A percentile compares a stretch with the other conserved stretches of the same genome.
phyloP scores from a whole-genome alignment of 148 eudicot genomes.

The Bassia scoparia region DNA sequence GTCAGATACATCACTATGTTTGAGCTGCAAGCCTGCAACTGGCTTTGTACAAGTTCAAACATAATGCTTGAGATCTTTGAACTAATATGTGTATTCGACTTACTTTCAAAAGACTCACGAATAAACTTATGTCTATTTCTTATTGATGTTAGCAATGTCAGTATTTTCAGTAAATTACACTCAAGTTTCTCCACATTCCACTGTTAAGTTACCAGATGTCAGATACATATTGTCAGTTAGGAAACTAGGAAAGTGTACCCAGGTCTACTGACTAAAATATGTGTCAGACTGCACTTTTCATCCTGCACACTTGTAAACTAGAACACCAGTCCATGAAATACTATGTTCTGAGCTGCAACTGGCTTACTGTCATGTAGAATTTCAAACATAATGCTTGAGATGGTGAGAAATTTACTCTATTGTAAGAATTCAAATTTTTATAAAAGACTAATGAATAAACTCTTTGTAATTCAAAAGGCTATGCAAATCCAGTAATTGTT shows the following conservation, averaged over 20 bases:
- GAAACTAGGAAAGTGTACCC: neutral
- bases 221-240: neutral
- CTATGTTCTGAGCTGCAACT: neutral
- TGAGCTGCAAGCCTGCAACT: too few relatives aligned
- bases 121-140: too few relatives aligned
- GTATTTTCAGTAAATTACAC: neutral
- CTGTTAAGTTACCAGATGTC: neutral
- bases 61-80: too few relatives aligned
- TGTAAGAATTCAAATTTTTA: neutral
- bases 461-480: slow-evolving; percentile 1
- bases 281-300: neutral
- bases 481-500: slow-evolving; percentile 8
- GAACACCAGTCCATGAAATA: neutral
- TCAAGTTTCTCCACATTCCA: neutral
- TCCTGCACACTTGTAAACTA: neutral
- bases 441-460: neutral
- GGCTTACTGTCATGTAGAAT: neutral
- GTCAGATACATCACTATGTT: too few relatives aligned
- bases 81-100: too few relatives aligned
- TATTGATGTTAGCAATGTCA: neutral
- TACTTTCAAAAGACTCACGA: too few relatives aligned
- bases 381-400: neutral
- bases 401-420: neutral
- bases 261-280: neutral
- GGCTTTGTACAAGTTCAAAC: neutral